These are phyloP conservation scores for Yamadazyma conglobata DNA, from an alignment of 1,139 yeast genomes.

Conservation along the genomic window DNA sequence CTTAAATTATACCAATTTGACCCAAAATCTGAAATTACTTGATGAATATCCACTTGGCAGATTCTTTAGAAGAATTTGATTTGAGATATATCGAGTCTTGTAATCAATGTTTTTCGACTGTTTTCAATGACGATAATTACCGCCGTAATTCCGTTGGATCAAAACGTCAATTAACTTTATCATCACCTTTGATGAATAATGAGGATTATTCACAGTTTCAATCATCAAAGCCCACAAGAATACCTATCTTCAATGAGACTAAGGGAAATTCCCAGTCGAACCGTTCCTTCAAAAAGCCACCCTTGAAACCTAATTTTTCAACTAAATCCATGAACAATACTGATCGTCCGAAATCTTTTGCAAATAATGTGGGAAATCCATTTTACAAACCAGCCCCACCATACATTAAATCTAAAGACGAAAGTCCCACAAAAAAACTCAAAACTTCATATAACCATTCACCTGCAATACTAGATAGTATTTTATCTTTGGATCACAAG, in stretches of 20 bases:
- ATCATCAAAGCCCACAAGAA: slow-evolving; percentile 4
- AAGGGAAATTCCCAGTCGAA: slow-evolving; percentile 4
- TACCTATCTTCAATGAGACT: slow-evolving; percentile 14
- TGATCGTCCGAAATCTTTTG: slow-evolving; percentile 1
- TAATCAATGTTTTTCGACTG: slow-evolving; percentile 14
- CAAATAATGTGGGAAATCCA: slow-evolving; percentile 15
- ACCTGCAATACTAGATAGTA: slow-evolving; percentile 53
- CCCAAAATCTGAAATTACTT: no score
- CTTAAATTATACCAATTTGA: no score
- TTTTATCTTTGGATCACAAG: slow-evolving; percentile 21
- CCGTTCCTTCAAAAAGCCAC: slow-evolving; percentile 13
- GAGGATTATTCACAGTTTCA: slow-evolving; percentile 9
- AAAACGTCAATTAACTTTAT: slow-evolving; percentile 13
- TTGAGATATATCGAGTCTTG: slow-evolving; percentile 19
- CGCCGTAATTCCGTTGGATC: slow-evolving; percentile 9
- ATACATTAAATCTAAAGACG: slow-evolving; percentile 6
- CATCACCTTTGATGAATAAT: slow-evolving; percentile 16
- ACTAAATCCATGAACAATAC: slow-evolving; percentile 4
- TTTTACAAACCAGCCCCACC: slow-evolving; percentile 16
- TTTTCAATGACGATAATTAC: slow-evolving; percentile 5
- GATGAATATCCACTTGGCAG: slow-evolving; percentile 18
- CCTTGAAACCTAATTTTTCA: slow-evolving; percentile 13
- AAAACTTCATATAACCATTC: slow-evolving; percentile 12
- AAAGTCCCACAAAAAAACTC: slow-evolving; percentile 17
- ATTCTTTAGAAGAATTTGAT: slow-evolving; percentile 18